A percentile compares a stretch with the other conserved stretches of the same genome.
Conservation (phyloP, 257 asterid species). For the Nicotiana benthamiana region DNA sequence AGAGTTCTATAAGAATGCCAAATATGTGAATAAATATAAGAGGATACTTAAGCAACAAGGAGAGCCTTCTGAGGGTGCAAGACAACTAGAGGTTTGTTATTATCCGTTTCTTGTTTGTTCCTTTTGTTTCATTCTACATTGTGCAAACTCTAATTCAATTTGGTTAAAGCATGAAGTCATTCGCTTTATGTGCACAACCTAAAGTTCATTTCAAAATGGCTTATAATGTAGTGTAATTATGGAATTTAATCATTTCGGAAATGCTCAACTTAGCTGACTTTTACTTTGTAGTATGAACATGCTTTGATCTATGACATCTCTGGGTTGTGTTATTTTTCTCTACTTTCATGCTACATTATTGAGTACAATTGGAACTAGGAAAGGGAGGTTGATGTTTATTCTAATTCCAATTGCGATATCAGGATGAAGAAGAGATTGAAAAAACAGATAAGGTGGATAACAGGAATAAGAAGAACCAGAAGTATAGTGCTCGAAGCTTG, state of each 20-base stretch:
- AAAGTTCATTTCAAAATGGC: not conserved
- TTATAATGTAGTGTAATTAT: not conserved
- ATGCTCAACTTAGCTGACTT: not conserved
- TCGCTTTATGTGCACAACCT: not conserved
- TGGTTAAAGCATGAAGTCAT: not conserved
- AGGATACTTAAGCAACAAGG: conserved; percentile 39
- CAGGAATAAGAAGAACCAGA: conserved; percentile 28
- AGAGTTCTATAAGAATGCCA: conserved; percentile 89
- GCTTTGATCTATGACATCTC: not conserved
- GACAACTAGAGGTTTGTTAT: conserved; percentile 34
- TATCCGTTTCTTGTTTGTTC: not conserved
- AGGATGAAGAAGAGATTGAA: conserved; percentile 29
- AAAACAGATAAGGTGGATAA: conserved; percentile 13
- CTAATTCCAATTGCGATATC: conserved; percentile 1
- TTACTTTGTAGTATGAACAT: not conserved
- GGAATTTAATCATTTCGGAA: not conserved
- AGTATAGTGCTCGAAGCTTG: conserved; percentile 28
- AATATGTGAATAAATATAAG: conserved; percentile 56
- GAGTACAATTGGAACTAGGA: not conserved
- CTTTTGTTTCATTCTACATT: not conserved
- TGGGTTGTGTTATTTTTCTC: not conserved
- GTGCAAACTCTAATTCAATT: not conserved
- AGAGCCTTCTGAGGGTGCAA: conserved; percentile 22
- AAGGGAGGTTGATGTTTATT: not conserved
- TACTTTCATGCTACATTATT: not conserved